Evolutionary conservation across 2,329 filamentous ascomycete genomes (phyloP).

Genomic region (Cryphonectria nitschkei): DNA sequence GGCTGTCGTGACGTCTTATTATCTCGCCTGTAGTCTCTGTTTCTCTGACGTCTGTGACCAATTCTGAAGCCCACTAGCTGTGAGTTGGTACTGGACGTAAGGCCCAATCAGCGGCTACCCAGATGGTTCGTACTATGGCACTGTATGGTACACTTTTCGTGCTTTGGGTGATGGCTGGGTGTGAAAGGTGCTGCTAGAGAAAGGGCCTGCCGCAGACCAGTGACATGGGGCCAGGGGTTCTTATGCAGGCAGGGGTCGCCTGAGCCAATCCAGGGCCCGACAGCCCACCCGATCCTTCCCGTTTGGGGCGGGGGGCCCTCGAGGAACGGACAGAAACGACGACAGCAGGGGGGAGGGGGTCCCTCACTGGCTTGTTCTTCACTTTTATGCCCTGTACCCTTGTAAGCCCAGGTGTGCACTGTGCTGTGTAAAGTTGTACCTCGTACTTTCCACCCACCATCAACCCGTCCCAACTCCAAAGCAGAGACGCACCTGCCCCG

Average conservation of each 20-base stretch:
- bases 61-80: not conserved
- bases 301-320: not conserved
- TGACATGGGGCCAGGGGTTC: not conserved
- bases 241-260: slow-evolving; percentile 3
- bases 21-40: not conserved
- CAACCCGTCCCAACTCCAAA: not conserved
- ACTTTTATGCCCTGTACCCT: too few relatives aligned
- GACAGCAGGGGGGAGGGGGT: not conserved
- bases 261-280: not conserved
- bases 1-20: not conserved
- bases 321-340: not conserved
- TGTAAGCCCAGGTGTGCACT: not conserved
- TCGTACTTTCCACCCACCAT: not conserved
- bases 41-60: not conserved
- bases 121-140: not conserved
- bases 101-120: not conserved
- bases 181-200: not conserved
- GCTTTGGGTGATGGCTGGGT: not conserved
- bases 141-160: not conserved
- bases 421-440: not conserved
- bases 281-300: slow-evolving; percentile 1
- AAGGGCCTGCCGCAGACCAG: not conserved
- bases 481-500: not conserved
- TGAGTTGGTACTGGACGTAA: not conserved
- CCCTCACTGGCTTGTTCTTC: not conserved